phyloP scores from a whole-genome alignment of 2,329 filamentous ascomycete genomes.

The Ophiostoma quercus region DNA sequence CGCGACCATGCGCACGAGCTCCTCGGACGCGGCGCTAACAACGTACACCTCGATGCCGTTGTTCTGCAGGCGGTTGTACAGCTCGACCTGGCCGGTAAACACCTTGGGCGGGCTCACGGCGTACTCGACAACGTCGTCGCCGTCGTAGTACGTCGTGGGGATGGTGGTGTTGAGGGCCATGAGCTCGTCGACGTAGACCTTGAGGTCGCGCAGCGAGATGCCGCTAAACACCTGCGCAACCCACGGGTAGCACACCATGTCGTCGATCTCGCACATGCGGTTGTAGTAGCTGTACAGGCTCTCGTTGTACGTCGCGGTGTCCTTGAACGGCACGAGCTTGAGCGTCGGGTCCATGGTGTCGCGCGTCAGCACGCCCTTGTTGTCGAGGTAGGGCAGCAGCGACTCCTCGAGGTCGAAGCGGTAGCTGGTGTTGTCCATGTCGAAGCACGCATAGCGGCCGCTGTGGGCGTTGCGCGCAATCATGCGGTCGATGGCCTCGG shows the following conservation, averaged over 20 bases:
- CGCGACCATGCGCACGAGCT: conserved; percentile 4
- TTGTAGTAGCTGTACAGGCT: conserved; percentile 14
- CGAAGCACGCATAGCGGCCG: conserved; percentile 10
- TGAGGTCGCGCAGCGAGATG: neutral
- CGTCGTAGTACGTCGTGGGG: conserved; percentile 6
- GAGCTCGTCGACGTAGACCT: conserved; percentile 7
- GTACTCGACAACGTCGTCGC: conserved; percentile 5
- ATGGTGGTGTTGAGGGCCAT: conserved; percentile 10
- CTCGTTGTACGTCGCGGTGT: conserved; percentile 3
- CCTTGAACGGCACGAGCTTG: conserved; percentile 13
- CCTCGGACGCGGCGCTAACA: conserved; percentile 7
- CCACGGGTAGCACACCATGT: conserved; percentile 13
- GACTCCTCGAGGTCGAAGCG: neutral
- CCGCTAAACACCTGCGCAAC: neutral
- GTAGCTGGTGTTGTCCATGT: conserved; percentile 15
- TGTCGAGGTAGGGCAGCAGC: conserved; percentile 12
- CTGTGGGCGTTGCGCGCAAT: conserved; percentile 1
- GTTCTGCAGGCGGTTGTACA: conserved; percentile 8
- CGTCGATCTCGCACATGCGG: conserved; percentile 4
- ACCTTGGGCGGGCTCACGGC: conserved; percentile 1
- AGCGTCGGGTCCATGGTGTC: conserved; percentile 14
- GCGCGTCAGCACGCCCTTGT: conserved; percentile 14
- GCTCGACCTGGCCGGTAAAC: conserved; percentile 9
- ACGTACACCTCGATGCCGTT: conserved; percentile 5
- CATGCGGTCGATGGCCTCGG: conserved; percentile 7